Percentiles rank a stretch among this genome's conserved stretches.
Conservation (phyloP, 2,329 filamentous ascomycete genomes). For the Talaromyces sp. region DNA sequence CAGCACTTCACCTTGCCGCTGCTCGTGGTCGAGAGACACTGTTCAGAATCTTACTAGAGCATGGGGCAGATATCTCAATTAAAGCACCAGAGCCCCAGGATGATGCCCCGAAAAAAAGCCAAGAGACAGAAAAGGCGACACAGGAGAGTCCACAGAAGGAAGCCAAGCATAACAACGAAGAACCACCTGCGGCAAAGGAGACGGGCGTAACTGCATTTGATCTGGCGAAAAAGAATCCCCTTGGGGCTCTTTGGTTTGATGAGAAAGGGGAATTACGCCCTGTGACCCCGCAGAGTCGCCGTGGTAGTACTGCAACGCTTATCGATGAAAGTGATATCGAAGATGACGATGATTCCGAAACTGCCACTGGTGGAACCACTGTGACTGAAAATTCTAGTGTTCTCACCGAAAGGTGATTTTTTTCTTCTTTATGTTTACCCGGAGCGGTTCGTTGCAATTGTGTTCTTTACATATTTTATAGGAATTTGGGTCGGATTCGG, state of each 20-base stretch:
- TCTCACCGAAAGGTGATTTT: background rate
- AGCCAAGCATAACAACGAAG: no score
- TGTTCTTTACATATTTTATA: no score
- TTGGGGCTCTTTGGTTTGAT: conserved; percentile 26
- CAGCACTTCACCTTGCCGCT: conserved; percentile 16
- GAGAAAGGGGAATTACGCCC: conserved; percentile 21
- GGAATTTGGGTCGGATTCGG: no score
- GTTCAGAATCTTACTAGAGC: conserved; percentile 25
- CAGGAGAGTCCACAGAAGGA: no score
- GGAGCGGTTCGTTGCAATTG: no score
- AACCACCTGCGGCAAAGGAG: no score
- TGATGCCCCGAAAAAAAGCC: background rate
- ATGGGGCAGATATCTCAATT: conserved; percentile 26
- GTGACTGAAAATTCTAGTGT: conserved; percentile 16
- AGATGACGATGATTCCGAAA: conserved; percentile 20
- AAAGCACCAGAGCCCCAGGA: background rate
- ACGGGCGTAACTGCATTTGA: conserved; percentile 25
- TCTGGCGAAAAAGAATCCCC: conserved; percentile 26
- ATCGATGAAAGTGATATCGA: conserved; percentile 11
- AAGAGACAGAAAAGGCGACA: no score
- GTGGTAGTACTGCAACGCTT: conserved; percentile 11
- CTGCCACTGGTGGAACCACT: conserved; percentile 20
- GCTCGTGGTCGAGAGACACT: conserved; percentile 26
- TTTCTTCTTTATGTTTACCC: background rate
- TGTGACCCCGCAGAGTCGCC: background rate